A percentile compares a stretch with the other conserved stretches of the same genome.
These are phyloP conservation scores for Buxus sempervirens DNA, from an alignment of 164 flowering plant genomes.

Conservation along the genomic window DNA sequence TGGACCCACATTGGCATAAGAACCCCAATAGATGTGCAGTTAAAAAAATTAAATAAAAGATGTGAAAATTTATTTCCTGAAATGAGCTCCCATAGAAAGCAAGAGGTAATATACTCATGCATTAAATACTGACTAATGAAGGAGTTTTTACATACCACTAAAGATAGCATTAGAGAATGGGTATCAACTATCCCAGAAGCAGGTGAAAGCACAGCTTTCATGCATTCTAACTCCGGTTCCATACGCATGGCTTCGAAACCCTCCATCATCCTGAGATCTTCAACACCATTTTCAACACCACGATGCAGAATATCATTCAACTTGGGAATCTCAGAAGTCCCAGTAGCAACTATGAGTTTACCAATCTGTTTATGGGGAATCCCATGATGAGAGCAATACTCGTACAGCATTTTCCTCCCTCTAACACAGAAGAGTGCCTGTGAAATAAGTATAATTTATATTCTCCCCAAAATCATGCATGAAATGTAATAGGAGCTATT, in stretches of 20 bases:
- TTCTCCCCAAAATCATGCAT: too few relatives aligned
- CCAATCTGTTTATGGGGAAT: slow-evolving; percentile 77
- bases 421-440: slow-evolving; percentile 67
- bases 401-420: slow-evolving; percentile 73
- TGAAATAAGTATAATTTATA: slow-evolving; percentile 9
- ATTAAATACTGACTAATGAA: neutral
- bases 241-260: slow-evolving; percentile 65
- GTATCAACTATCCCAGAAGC: slow-evolving; percentile 75
- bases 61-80: neutral
- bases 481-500: neutral
- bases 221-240: slow-evolving; percentile 76
- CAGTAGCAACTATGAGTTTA: slow-evolving; percentile 84
- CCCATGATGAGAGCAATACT: slow-evolving; percentile 55
- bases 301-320: slow-evolving; percentile 42
- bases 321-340: slow-evolving; percentile 53
- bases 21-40: slow-evolving; percentile 29
- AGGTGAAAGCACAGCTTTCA: slow-evolving; percentile 74
- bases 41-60: neutral
- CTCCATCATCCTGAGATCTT: slow-evolving; percentile 67
- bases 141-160: slow-evolving; percentile 47
- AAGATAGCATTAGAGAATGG: slow-evolving; percentile 81
- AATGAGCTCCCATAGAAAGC: neutral
- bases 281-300: slow-evolving; percentile 74
- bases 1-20: slow-evolving; percentile 39
- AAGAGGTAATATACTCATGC: neutral